Percentiles rank a stretch among this genome's conserved stretches.
Evolutionary conservation across 495 filamentous ascomycete species (phyloP).

Genomic region (Friedmanniomyces endolithicus): DNA sequence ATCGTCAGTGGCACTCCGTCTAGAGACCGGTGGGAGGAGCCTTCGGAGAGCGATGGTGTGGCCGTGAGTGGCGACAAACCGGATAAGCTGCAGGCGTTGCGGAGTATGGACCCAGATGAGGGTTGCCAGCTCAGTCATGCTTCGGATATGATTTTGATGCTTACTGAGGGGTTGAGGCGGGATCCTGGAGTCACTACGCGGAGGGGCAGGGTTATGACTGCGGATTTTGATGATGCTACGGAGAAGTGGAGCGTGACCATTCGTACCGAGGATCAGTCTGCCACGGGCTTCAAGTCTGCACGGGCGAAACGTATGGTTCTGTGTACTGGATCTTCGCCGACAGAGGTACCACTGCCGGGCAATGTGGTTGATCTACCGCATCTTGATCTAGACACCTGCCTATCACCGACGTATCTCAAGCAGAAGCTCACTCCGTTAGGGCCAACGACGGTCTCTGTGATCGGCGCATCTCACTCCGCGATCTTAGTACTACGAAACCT

Average conservation of each 20-base stretch:
- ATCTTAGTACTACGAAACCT: constrained; percentile 51
- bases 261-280: neutral
- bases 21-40: constrained; percentile 1
- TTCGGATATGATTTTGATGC: constrained; percentile 17
- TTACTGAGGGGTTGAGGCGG: constrained; percentile 15
- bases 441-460: constrained; percentile 38
- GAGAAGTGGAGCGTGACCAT: constrained; percentile 3
- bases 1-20: constrained; percentile 7
- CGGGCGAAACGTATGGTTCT: constrained; percentile 35
- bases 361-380: constrained; percentile 24
- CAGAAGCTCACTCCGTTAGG: constrained; percentile 29
- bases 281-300: neutral
- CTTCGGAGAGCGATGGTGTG: constrained; percentile 4
- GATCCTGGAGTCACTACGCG: constrained; percentile 2
- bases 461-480: constrained; percentile 51
- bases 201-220: constrained; percentile 4
- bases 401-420: constrained; percentile 43
- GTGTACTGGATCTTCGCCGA: constrained; percentile 47
- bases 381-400: constrained; percentile 43
- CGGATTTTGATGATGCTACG: constrained; percentile 1
- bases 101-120: constrained; percentile 10
- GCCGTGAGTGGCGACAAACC: neutral
- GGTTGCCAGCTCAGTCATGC: constrained; percentile 15
- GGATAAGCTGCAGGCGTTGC: constrained; percentile 10
- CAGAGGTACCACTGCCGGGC: constrained; percentile 32